Conservation (phyloP, 2,329 filamentous ascomycete genomes). For the Grosmannia serpens region DNA sequence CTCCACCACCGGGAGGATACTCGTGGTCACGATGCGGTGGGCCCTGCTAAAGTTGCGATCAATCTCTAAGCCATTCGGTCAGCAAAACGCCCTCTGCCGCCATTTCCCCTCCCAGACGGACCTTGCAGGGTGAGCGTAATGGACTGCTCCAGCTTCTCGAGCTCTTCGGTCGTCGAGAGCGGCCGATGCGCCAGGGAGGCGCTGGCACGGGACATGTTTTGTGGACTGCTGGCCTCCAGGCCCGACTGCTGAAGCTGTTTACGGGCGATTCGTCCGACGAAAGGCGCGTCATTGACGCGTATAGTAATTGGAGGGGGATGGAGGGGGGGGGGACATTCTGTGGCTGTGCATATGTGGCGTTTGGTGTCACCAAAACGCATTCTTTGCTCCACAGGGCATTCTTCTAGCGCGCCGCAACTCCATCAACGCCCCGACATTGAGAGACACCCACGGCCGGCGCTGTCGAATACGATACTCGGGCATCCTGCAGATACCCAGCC, state of each 20-base stretch:
- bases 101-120: conserved; percentile 18
- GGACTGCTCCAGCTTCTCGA: conserved; percentile 91
- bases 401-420: neutral
- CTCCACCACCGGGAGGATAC: conserved; percentile 85
- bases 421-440: neutral
- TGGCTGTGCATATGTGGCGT: neutral
- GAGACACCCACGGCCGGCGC: neutral
- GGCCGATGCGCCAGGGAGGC: conserved; percentile 33
- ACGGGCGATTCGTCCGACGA: neutral
- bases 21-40: conserved; percentile 89
- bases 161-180: conserved; percentile 81
- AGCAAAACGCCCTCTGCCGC: neutral
- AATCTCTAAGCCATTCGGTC: conserved; percentile 54
- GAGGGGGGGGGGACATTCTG: neutral
- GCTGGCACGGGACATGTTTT: conserved; percentile 36
- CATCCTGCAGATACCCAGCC: neutral
- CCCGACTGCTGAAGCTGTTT: neutral
- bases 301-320: neutral
- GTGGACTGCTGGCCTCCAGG: neutral
- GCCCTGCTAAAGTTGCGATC: conserved; percentile 97
- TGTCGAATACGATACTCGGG: neutral
- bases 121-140: conserved; percentile 94
- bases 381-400: neutral
- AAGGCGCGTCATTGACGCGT: neutral
- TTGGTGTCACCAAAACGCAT: neutral